Conservation (phyloP, 106 monocot species). For the Narthecium ossifragum region DNA sequence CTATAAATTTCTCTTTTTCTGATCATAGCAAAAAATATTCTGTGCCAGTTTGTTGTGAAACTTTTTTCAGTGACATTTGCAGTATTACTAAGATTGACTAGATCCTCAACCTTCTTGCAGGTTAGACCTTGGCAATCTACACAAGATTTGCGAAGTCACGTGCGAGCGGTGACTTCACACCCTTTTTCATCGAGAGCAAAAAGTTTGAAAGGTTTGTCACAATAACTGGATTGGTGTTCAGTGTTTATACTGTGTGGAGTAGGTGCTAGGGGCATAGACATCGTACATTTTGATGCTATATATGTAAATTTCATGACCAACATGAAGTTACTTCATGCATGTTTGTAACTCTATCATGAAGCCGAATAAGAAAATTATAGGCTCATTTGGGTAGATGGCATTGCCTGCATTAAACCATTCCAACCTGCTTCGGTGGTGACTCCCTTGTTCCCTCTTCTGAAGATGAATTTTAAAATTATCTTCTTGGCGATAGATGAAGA, state of each 20-base stretch:
- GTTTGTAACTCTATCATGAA: background rate
- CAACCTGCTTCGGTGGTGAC: too few relatives aligned
- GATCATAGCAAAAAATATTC: too few relatives aligned
- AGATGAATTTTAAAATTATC: too few relatives aligned
- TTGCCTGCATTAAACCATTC: too few relatives aligned
- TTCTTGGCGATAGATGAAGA: too few relatives aligned
- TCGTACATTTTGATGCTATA: background rate
- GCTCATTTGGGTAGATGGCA: background rate
- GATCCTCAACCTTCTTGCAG: slow-evolving; percentile 1
- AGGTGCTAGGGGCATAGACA: too few relatives aligned
- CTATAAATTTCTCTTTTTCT: too few relatives aligned
- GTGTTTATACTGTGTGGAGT: background rate
- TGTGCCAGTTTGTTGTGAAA: too few relatives aligned
- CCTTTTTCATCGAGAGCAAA: slow-evolving; percentile 9
- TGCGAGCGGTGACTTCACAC: slow-evolving; percentile 1
- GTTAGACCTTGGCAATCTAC: slow-evolving; percentile 5
- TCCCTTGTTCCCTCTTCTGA: too few relatives aligned
- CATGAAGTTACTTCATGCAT: background rate
- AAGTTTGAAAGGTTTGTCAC: slow-evolving; percentile 5
- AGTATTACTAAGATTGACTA: too few relatives aligned
- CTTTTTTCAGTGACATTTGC: too few relatives aligned
- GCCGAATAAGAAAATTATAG: background rate
- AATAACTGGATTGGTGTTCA: background rate
- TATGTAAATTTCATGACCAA: background rate
- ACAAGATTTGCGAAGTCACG: background rate